Evolutionary conservation across 2,329 filamentous ascomycete species (phyloP), one percentile per base, ranked within the genome.

Genomic region (Hypoxylon sp.): DNA sequence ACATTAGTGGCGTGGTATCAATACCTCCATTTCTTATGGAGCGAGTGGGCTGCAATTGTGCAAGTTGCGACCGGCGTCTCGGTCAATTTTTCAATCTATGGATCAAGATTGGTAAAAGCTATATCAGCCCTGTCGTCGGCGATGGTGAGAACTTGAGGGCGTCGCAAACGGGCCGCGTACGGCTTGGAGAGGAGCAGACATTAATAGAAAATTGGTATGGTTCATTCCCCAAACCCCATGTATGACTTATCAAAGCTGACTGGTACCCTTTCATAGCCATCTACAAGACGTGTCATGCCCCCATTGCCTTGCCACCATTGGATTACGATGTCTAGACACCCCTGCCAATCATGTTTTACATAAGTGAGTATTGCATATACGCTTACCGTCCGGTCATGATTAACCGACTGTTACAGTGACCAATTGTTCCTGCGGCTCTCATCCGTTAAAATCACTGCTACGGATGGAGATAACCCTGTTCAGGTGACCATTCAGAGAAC

Each of bases 41-140:
- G 32, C 67, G 50, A 5, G 73, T 82, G 46, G 62, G 69, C 30
- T 77, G 78, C 72, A 77, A 2, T 52, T 75, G 75, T 49, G 57
- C 46, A 23, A 60, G 76, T 63, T 83, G 82, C 73, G 71, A 74
- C 57, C 72, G 72, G 30, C 80, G 76, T 63, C 71, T 78, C 23
- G 65, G 71, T 5, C 59, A 71, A 5, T 76, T 80, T 50, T 38
- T 73, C 60, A 83, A 83, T 41, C 45, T 78, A 5, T 83, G 81
- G 81, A 78, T 71, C 1, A 76, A 81, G 65, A 76, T 83, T 32
- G 80, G 79, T 45, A 80, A 80, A 50, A 77, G 75, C 21, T 81
- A 82, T 63, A 77, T 80, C 57, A 80, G 78, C n/a, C 81, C 80
- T 3, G 71, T 79, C 10, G 63, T 79, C 4, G 65, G 74, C 21